Evolutionary conservation across 1,139 yeast genomes (phyloP).

Genomic region (Geotrichum australiense): DNA sequence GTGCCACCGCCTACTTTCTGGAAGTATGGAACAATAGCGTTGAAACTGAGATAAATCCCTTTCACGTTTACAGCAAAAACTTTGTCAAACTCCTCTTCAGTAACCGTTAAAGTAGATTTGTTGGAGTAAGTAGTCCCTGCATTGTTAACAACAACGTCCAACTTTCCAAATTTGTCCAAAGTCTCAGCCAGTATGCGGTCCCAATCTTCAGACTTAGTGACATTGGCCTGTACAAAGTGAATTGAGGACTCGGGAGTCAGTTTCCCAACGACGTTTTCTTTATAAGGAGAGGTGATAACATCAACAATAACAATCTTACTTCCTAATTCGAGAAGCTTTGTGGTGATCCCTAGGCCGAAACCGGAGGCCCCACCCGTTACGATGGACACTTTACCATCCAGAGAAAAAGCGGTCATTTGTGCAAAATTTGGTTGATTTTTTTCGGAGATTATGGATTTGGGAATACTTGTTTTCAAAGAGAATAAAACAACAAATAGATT

Average conservation of each 20-base stretch:
- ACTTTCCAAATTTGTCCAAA: conserved; percentile 25
- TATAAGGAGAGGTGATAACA: conserved; percentile 14
- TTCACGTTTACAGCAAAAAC: conserved; percentile 29
- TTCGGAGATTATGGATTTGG: no score
- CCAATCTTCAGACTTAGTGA: conserved; percentile 23
- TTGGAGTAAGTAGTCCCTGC: conserved; percentile 29
- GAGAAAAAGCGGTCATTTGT: no score
- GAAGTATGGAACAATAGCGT: conserved; percentile 23
- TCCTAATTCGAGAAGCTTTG: conserved; percentile 27
- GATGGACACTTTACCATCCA: conserved; percentile 26
- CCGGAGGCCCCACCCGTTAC: conserved; percentile 33
- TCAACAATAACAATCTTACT: conserved; percentile 22
- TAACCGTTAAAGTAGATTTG: conserved; percentile 22
- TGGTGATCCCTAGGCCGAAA: conserved; percentile 28
- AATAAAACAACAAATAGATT: no score
- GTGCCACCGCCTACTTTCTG: conserved; percentile 23
- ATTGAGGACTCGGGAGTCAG: neutral
- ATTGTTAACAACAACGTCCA: conserved; percentile 31
- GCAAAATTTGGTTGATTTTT: no score
- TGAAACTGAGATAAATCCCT: conserved; percentile 23
- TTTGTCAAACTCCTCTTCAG: conserved; percentile 26
- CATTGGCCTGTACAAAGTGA: conserved; percentile 22
- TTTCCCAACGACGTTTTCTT: conserved; percentile 12
- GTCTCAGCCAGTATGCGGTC: conserved; percentile 23
- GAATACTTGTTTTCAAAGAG: no score